These are phyloP conservation scores for Acorus gramineus DNA, from an alignment of 106 monocot species.

Conservation along the genomic window DNA sequence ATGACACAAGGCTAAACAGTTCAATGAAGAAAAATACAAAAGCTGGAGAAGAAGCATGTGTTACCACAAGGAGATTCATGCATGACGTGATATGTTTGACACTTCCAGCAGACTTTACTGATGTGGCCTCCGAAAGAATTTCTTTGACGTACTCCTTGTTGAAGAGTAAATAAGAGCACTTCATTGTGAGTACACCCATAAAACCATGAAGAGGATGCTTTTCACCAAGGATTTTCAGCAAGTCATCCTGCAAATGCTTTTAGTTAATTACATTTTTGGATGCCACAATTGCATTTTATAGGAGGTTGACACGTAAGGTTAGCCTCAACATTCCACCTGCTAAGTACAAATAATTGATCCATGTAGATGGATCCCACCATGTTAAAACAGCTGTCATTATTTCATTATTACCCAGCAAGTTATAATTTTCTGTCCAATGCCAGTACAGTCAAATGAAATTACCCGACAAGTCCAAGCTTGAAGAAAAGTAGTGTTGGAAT, in stretches of 20 bases:
- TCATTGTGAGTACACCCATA: slow-evolving; percentile 64
- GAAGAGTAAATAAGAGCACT: slow-evolving; percentile 85
- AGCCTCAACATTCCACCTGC: too few relatives aligned
- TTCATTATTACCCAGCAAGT: too few relatives aligned
- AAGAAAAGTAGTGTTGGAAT: slow-evolving; percentile 47
- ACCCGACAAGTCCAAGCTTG: slow-evolving; percentile 73
- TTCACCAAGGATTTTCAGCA: slow-evolving; percentile 85
- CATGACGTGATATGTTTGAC: slow-evolving; percentile 38
- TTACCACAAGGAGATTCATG: slow-evolving; percentile 89
- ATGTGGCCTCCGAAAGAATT: slow-evolving; percentile 46
- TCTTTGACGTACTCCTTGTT: slow-evolving; percentile 75
- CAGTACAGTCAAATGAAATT: slow-evolving; percentile 1
- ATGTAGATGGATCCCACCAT: too few relatives aligned
- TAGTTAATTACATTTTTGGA: too few relatives aligned
- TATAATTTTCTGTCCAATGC: too few relatives aligned
- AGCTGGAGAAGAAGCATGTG: not conserved
- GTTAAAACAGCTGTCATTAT: too few relatives aligned
- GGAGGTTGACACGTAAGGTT: too few relatives aligned
- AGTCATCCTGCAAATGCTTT: slow-evolving; percentile 57
- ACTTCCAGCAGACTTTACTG: slow-evolving; percentile 39
- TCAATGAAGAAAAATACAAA: not conserved
- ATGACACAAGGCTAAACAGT: not conserved
- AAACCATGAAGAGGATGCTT: slow-evolving; percentile 82
- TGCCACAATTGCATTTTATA: too few relatives aligned
- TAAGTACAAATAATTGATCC: too few relatives aligned